phyloP scores from a whole-genome alignment of 129 eudicot species.

The Helianthus tuberosus region DNA sequence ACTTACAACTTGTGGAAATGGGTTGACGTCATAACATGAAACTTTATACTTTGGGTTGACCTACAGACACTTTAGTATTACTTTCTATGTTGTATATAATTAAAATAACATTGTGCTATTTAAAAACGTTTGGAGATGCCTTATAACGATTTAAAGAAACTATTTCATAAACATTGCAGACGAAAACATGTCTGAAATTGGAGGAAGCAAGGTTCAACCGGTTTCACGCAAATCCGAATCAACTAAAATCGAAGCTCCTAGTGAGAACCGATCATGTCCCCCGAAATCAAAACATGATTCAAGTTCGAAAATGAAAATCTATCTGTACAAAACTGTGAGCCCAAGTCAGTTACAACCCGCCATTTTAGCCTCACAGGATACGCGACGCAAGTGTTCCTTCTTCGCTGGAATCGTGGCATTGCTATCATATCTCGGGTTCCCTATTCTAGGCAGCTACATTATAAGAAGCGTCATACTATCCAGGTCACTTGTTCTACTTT shows the following conservation, averaged over 20 bases:
- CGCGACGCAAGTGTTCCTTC: slow-evolving; percentile 52
- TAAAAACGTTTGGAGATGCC: too few species aligned
- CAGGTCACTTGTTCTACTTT: slow-evolving; percentile 73
- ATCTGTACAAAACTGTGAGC: slow-evolving; percentile 32
- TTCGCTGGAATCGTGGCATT: slow-evolving; percentile 58
- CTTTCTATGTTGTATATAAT: too few species aligned
- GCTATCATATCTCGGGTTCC: slow-evolving; percentile 58
- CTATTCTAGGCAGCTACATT: slow-evolving; percentile 47
- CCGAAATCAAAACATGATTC: not conserved
- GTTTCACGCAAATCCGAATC: slow-evolving; percentile 16
- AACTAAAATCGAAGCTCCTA: slow-evolving; percentile 11
- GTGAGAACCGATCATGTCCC: slow-evolving; percentile 21
- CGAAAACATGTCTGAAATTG: slow-evolving; percentile 17
- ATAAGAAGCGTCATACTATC: slow-evolving; percentile 47
- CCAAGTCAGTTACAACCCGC: slow-evolving; percentile 53
- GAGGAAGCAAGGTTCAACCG: slow-evolving; percentile 16
- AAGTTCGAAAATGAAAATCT: slow-evolving; percentile 25
- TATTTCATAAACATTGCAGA: slow-evolving; percentile 14
- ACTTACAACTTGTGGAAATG: too few species aligned
- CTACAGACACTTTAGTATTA: too few species aligned
- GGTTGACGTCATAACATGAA: too few species aligned
- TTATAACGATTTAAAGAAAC: too few species aligned
- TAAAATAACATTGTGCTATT: too few species aligned
- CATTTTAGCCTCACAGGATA: slow-evolving; percentile 57
- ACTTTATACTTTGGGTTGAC: too few species aligned